phyloP scores from a whole-genome alignment of 139 green algal genomes.

The Chlamydomonas schloesseri region DNA sequence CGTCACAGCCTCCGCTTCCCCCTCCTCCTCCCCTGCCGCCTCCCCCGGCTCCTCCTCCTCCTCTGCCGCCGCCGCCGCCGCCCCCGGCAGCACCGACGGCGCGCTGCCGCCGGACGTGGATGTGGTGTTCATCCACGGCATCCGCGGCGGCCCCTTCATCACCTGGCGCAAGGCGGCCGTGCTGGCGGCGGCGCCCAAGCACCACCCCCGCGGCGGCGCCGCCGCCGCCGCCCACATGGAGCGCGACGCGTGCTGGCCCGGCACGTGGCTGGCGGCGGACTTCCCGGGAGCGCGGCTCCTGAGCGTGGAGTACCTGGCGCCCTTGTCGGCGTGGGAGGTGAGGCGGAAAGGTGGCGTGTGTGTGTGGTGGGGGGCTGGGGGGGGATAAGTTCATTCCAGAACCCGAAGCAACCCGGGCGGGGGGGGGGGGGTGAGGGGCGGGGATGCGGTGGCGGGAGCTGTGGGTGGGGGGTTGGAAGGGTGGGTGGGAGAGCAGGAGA shows the following conservation, averaged over 20 bases:
- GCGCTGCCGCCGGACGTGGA: conserved; percentile 65
- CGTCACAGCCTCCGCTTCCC: background rate
- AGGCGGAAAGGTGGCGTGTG: background rate
- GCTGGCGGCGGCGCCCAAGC: background rate
- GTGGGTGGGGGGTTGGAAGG: background rate
- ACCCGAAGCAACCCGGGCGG: too few relatives aligned
- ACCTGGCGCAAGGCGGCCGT: conserved; percentile 75
- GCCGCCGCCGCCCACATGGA: conserved; percentile 46
- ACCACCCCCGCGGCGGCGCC: too few relatives aligned
- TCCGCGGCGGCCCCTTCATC: conserved; percentile 87
- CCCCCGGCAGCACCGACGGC: background rate
- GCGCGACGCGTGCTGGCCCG: conserved; percentile 76
- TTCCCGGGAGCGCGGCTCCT: conserved; percentile 75
- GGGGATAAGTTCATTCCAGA: too few relatives aligned
- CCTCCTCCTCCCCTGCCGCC: background rate
- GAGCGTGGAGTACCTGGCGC: conserved; percentile 79
- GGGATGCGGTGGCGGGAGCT: background rate
- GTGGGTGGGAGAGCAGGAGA: too few relatives aligned
- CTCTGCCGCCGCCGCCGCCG: background rate
- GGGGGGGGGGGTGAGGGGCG: too few relatives aligned
- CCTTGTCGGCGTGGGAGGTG: conserved; percentile 65
- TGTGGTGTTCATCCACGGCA: conserved; percentile 93
- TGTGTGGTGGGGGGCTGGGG: background rate
- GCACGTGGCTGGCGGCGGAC: conserved; percentile 76
- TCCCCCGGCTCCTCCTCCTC: background rate